Evolutionary conservation across 2,329 filamentous ascomycete genomes (phyloP).

Genomic region (Emericellopsis cladophorae): DNA sequence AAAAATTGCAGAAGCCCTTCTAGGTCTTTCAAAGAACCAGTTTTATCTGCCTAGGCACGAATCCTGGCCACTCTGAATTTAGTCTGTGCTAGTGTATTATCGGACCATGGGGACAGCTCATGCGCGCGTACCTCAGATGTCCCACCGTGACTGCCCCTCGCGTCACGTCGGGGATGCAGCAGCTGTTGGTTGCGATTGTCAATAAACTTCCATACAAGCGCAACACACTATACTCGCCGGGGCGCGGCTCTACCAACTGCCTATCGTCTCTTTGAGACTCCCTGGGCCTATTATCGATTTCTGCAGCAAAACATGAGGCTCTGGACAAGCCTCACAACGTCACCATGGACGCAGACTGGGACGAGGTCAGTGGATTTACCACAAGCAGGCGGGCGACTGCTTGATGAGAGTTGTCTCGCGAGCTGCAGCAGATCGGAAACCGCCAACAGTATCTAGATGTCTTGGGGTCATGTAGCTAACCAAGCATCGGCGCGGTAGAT

Average conservation of each 20-base stretch:
- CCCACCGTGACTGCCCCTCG: constrained; percentile 2
- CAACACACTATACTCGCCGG: not conserved
- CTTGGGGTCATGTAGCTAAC: not conserved
- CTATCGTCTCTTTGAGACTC: not conserved
- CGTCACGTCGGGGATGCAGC: not conserved
- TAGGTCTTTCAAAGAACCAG: too few species aligned
- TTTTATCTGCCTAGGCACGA: too few species aligned
- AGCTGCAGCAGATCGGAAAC: too few species aligned
- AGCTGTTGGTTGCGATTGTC: too few species aligned
- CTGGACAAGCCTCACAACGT: constrained; percentile 22
- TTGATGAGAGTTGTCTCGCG: not conserved
- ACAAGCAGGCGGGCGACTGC: not conserved
- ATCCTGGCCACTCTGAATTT: too few species aligned
- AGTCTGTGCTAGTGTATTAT: too few species aligned
- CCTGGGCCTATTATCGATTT: not conserved
- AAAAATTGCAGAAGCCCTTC: too few species aligned
- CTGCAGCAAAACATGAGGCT: constrained; percentile 16
- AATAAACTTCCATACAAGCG: not conserved
- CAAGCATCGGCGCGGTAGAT: constrained; percentile 36
- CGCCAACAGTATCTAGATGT: too few species aligned
- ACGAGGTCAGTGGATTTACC: constrained; percentile 39
- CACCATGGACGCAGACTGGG: constrained; percentile 56
- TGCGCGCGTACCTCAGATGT: not conserved
- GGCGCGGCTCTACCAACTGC: not conserved
- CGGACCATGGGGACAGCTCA: too few species aligned